Evolutionary conservation across 2,329 filamentous ascomycete species (phyloP).

Genomic region (Ambrosiella cleistominuta): DNA sequence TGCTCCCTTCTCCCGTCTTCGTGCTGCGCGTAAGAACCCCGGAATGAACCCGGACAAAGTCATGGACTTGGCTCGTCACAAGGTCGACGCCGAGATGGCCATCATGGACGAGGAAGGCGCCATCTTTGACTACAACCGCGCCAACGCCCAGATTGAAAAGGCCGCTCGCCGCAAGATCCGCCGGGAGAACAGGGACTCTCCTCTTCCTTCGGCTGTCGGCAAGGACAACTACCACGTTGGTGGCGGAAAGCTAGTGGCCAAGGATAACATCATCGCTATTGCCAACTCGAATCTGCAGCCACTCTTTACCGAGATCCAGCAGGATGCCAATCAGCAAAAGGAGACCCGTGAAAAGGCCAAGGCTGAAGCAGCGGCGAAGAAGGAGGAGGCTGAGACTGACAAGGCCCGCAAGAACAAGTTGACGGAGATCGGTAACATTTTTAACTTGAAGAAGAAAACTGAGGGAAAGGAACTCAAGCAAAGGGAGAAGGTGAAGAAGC

Average conservation of each 20-base stretch:
- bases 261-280: slow-evolving; percentile 1
- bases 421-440: slow-evolving; percentile 51
- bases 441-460: slow-evolving; percentile 41
- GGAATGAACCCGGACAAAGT: slow-evolving; percentile 57
- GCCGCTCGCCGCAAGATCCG: not conserved
- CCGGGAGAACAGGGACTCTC: slow-evolving; percentile 18
- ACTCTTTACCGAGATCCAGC: slow-evolving; percentile 23
- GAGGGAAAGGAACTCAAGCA: slow-evolving; percentile 40
- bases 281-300: slow-evolving; percentile 20
- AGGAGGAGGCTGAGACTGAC: slow-evolving; percentile 59
- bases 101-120: slow-evolving; percentile 52
- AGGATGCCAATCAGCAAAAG: slow-evolving; percentile 20
- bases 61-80: slow-evolving; percentile 63
- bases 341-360: slow-evolving; percentile 50
- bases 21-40: slow-evolving; percentile 37
- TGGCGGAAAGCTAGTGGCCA: slow-evolving; percentile 6
- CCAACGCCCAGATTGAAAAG: slow-evolving; percentile 42
- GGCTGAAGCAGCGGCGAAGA: slow-evolving; percentile 62
- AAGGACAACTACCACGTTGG: slow-evolving; percentile 6
- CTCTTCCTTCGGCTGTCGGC: slow-evolving; percentile 2
- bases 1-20: slow-evolving; percentile 26
- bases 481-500: slow-evolving; percentile 31
- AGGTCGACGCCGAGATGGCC: slow-evolving; percentile 63
- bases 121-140: slow-evolving; percentile 38
- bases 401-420: slow-evolving; percentile 41